Base-by-base conservation (phyloP, 306 rosid genomes). In the Cicer judaicum region DNA sequence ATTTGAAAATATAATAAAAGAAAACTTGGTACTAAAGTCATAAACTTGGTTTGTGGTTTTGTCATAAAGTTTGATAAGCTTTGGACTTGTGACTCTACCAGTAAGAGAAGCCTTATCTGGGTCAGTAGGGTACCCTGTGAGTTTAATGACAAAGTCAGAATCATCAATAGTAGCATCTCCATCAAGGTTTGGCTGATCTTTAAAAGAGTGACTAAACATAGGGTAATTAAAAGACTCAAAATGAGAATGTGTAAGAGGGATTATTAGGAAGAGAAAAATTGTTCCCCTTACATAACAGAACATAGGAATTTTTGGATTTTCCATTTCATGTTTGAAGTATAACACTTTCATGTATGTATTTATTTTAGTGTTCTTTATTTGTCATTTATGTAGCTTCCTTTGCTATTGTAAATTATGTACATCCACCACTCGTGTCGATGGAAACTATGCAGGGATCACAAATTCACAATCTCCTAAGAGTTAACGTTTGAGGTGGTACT, bases 1-100 rank as follows among this genome's bases (percentile, higher is more conserved):
- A 63, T 14, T 63, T 63, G 68, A 63, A 63, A 38, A 63, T n/a
- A 63, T 39, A 63, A 10, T 15, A 63, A 63, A 63, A 4, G 68
- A 39, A 63, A 63, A 63, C 13, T 63, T 63, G n/a, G 48, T 14
- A 7, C 1, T 63, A 5, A 63, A 63, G 48, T 63, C 68, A 63
- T 63, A 63, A 4, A 14, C 48, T 57, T 24, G 15, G 29, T 57
- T 24, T 57, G 41, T 2, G 14, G 0, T 57, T 1, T 6, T 57
- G 8, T 57, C 16, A 11, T 12, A 57, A 19, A 57, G 64, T 57
- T 10, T 24, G 64, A 57, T 57, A 57, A 24, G 41, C 11, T 24
- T 11, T 14, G 15, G 64, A 57, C n/a, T 57, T 57, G 41, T 57
- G 64, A 57, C 64, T 57, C 64, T 14, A 12, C 64, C 64, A 10